A percentile compares a stretch with the other conserved stretches of the same genome.
phyloP scores from a whole-genome alignment of 768 basidiomycete genomes.

The Mycena vitilis region DNA sequence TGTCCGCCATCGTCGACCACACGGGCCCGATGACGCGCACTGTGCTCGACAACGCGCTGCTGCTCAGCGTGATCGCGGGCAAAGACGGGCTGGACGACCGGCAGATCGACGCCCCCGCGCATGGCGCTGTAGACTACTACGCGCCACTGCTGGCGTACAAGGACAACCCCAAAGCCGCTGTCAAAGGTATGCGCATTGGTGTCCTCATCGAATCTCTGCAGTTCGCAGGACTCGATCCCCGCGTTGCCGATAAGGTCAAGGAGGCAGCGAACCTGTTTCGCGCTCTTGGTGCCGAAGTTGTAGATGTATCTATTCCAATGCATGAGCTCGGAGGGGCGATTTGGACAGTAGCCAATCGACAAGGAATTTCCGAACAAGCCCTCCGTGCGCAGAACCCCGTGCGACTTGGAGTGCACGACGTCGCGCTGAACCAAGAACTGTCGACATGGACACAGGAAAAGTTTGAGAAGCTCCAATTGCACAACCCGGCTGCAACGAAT shows the following conservation, averaged over 20 bases:
- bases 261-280: slow-evolving; percentile 48
- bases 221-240: slow-evolving; percentile 47
- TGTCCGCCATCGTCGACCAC: slow-evolving; percentile 54
- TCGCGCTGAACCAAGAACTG: slow-evolving; percentile 44
- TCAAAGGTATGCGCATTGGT: slow-evolving; percentile 53
- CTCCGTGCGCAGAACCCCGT: slow-evolving; percentile 38
- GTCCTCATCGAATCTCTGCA: slow-evolving; percentile 53
- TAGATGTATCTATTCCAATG: slow-evolving; percentile 54
- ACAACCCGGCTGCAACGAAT: slow-evolving; percentile 29
- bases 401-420: slow-evolving; percentile 48
- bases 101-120: slow-evolving; percentile 32
- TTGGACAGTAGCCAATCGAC: slow-evolving; percentile 28
- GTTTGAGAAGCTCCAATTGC: slow-evolving; percentile 47
- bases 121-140: slow-evolving; percentile 38
- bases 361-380: slow-evolving; percentile 33
- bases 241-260: slow-evolving; percentile 48
- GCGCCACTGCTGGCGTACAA: slow-evolving; percentile 48
- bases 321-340: slow-evolving; percentile 39
- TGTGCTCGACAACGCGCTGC: slow-evolving; percentile 53
- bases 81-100: slow-evolving; percentile 59
- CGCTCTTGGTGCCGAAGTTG: slow-evolving; percentile 52
- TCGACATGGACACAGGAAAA: slow-evolving; percentile 51
- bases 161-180: slow-evolving; percentile 37
- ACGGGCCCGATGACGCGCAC: slow-evolving; percentile 53
- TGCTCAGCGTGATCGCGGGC: slow-evolving; percentile 57